phyloP scores from a whole-genome alignment of 441 rosid genomes.

The Viola pubescens region DNA sequence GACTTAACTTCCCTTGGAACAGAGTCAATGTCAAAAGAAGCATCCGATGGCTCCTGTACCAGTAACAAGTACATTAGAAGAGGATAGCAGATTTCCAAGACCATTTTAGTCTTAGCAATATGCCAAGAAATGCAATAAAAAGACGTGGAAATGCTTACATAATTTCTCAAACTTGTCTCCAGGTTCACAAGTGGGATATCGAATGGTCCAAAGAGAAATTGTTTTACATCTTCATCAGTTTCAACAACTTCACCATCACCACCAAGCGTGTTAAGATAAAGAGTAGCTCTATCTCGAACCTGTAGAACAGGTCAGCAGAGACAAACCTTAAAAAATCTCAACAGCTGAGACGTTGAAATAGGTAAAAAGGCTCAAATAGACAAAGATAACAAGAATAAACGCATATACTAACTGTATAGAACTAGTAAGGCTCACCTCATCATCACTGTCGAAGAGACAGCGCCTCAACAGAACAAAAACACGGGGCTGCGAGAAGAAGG shows the following conservation, averaged over 20 bases:
- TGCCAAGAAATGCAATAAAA: constrained; percentile 5
- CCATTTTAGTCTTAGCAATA: background rate
- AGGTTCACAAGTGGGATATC: constrained; percentile 77
- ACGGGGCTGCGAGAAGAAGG: constrained; percentile 58
- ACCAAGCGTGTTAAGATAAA: constrained; percentile 72
- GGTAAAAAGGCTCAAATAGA: background rate
- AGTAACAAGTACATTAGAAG: constrained; percentile 23
- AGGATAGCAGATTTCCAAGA: constrained; percentile 2
- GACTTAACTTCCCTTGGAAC: constrained; percentile 87
- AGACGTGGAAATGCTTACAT: constrained; percentile 46
- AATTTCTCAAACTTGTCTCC: constrained; percentile 81
- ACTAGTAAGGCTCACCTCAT: constrained; percentile 56
- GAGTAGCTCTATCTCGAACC: constrained; percentile 99
- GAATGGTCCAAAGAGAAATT: constrained; percentile 71
- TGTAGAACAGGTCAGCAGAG: constrained; percentile 17
- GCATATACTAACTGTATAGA: background rate
- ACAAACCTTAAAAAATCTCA: background rate
- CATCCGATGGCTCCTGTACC: constrained; percentile 72
- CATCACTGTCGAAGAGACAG: constrained; percentile 89
- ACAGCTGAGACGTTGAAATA: background rate
- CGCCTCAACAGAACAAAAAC: constrained; percentile 80
- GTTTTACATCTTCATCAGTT: constrained; percentile 57
- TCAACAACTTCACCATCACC: constrained; percentile 60
- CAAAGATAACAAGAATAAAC: background rate
- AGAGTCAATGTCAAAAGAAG: constrained; percentile 64